A percentile compares a stretch with the other conserved stretches of the same genome.
Conservation (phyloP, 306 rosid species). For the Quillaja saponaria region DNA sequence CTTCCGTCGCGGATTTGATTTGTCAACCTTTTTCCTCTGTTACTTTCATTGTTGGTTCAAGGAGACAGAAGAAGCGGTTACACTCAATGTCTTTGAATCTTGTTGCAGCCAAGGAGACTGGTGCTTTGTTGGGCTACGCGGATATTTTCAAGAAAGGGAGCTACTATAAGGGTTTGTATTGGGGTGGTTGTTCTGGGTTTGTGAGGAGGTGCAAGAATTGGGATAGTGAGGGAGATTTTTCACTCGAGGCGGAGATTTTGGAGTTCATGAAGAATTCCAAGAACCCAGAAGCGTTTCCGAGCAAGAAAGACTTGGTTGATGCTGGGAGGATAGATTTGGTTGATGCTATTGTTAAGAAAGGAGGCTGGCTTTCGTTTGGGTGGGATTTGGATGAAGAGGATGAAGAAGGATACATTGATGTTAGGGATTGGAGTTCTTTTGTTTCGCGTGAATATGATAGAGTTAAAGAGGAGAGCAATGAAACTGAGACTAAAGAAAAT, state of each 20-base stretch:
- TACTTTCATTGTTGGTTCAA: conserved; percentile 10
- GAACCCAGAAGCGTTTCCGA: conserved; percentile 69
- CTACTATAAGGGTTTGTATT: conserved; percentile 27
- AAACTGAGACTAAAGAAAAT: conserved; percentile 25
- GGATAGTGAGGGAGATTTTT: conserved; percentile 51
- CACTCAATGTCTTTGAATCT: conserved; percentile 10
- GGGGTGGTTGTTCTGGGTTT: conserved; percentile 44
- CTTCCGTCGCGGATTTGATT: conserved; percentile 18
- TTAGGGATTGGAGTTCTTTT: not conserved
- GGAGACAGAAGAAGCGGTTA: conserved; percentile 9
- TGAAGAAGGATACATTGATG: conserved; percentile 7
- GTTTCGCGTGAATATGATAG: not conserved
- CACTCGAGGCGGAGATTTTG: conserved; percentile 69
- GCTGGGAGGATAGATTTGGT: conserved; percentile 83
- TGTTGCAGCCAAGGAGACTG: conserved; percentile 16
- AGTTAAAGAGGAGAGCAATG: conserved; percentile 26
- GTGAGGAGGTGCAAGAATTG: conserved; percentile 51
- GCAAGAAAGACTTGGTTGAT: conserved; percentile 63
- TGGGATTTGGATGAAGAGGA: conserved; percentile 64
- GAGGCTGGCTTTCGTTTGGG: conserved; percentile 90
- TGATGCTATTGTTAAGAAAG: conserved; percentile 58
- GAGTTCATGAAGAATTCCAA: conserved; percentile 76
- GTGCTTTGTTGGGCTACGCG: conserved; percentile 23
- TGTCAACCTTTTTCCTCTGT: conserved; percentile 22
- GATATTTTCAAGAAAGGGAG: conserved; percentile 6